Evolutionary conservation across 1,284 basidiomycete genomes (phyloP), one percentile per base, ranked within the genome.

Genomic region (Puccinia brachypodii): DNA sequence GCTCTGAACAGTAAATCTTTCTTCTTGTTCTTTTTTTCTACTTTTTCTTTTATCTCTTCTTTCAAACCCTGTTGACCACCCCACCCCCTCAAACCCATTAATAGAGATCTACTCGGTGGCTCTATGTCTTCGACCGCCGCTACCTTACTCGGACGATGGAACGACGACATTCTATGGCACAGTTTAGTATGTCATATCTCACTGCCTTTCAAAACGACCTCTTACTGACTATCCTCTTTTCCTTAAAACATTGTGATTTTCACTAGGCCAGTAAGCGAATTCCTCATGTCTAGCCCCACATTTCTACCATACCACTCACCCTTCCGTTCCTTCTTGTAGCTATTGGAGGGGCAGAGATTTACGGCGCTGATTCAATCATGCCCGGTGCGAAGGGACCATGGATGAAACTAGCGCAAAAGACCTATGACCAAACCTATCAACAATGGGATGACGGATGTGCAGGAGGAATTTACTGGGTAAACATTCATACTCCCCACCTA

Each of bases 91-190:
- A n/a, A n/a, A n/a, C n/a, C n/a, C n/a, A n/a, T n/a, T n/a, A n/a
- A 19, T 38, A 81, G 78, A 22, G 78, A 81, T 66, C 58, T 81
- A 22, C 60, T 81, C 25, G 78, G 78, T 74, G 78, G 78, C 14
- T 28, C 78, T 8, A 81, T 81, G 78, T 68, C 78, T 33, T 56
- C 66, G 16, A 47, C 68, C 28, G 68, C 78, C 6, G 78, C 68
- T 33, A 81, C 68, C 3, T 38, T 74, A 38, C 31, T 74, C 38
- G 77, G 77, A 60, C 28, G 68, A 31, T 80, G 77, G 77, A 80
- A 80, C 58, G 77, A 80, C 40, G 77, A 80, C 53, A 60, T 80
- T 38, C 56, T 80, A 50, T 80, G 77, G 77, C 69, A 64, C 50
- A 38, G 71, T 69, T 73, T 69, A 64, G 58, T 69, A 73, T 25